Base-by-base conservation (phyloP, 805 yeast genomes). In the Metschnikowia lachancei region DNA sequence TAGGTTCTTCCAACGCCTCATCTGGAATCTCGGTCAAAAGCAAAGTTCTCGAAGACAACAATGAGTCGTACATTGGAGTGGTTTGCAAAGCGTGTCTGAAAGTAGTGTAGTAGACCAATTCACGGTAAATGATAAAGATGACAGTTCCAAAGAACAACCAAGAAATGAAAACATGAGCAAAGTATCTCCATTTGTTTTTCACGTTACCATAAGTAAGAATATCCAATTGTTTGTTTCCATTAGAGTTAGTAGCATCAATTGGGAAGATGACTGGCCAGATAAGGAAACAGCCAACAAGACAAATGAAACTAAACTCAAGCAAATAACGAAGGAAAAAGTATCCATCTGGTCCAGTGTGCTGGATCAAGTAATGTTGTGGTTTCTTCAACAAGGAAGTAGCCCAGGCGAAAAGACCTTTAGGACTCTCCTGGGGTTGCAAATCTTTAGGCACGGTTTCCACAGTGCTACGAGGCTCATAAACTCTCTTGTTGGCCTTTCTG, bases 81-180 rank as follows among this genome's bases (percentile, higher is more conserved):
- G 87, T 76, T 66, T 85, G 90, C 34, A 81, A 54, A 19, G 83
- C 83, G 54, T 87, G 94, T 72, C 90, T 81, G 55, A 83, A 80
- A 8, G 86, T 75, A 26, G 79, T 74, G 63, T 86, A 87, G 65
- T 78, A 84, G 18, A 81, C 79, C 69, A 87, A 67, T 66, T 87
- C 95, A 58, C 83, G 80, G 73, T 85, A 87, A 49, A 87, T 80
- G 46, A 81, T 71, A 62, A 77, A 85, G 28, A 84, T 67, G 32
- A 83, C 73, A n/a, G 75, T 48, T 6, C 88, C 90, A 61, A 83
- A 86, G 59, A 77, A 81, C 24, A 79, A 53, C 94, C 94, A 86
- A 16, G 90, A 82, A 45, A 84, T 59, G 59, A 87, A 86, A 6
- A 83, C 83, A 57, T 86, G 90, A 7, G 92, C 94, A 63, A 78